Evolutionary conservation across 305 asterid species (phyloP).

Genomic region (Fraxinus baroniana): DNA sequence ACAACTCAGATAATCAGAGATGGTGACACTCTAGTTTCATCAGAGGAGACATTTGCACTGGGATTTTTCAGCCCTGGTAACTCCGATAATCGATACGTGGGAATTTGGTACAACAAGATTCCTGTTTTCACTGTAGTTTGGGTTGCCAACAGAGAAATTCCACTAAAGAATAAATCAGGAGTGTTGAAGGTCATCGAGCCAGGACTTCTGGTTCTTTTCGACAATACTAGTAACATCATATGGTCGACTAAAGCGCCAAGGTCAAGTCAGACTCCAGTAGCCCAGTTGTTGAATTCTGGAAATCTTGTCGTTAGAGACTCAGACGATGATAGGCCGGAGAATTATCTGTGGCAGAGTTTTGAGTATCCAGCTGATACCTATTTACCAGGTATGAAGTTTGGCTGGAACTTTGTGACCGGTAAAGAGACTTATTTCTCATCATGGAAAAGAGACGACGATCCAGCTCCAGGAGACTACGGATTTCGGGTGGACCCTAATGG

Average conservation of each 20-base stretch:
- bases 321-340: slow-evolving; percentile 4
- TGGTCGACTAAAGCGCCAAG: slow-evolving; percentile 29
- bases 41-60: slow-evolving; percentile 21
- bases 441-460: slow-evolving; percentile 26
- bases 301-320: slow-evolving; percentile 28
- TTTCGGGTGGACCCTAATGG: slow-evolving; percentile 32
- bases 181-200: slow-evolving; percentile 14
- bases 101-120: slow-evolving; percentile 27
- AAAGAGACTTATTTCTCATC: slow-evolving; percentile 14
- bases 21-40: slow-evolving; percentile 26
- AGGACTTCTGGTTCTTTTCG: slow-evolving; percentile 18
- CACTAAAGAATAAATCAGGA: slow-evolving; percentile 13
- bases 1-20: slow-evolving; percentile 19
- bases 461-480: slow-evolving; percentile 25
- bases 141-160: slow-evolving; percentile 30
- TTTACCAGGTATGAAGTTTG: slow-evolving; percentile 30
- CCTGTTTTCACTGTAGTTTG: slow-evolving; percentile 21
- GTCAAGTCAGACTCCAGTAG: slow-evolving; percentile 19
- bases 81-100: slow-evolving; percentile 25
- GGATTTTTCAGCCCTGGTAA: slow-evolving; percentile 31
- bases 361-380: slow-evolving; percentile 26
- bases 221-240: neutral
- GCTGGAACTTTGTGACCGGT: slow-evolving; percentile 25
- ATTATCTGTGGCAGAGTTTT: slow-evolving; percentile 33
- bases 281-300: slow-evolving; percentile 30